Conservation (phyloP, 768 basidiomycete genomes). For the Mycena filopes region DNA sequence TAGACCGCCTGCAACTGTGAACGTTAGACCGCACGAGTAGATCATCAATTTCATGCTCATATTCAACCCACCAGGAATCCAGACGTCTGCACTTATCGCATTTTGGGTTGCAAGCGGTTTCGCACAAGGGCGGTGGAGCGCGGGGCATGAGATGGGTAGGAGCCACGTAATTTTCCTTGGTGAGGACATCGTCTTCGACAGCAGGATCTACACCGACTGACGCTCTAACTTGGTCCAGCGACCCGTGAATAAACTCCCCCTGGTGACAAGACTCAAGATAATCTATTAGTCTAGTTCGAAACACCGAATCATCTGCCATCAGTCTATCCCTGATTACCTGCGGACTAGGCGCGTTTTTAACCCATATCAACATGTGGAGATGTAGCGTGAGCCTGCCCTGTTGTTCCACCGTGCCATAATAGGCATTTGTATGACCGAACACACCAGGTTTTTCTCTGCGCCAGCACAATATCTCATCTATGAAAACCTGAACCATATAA, state of each 20-base stretch:
- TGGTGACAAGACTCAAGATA: slow-evolving; percentile 45
- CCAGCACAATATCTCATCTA: slow-evolving; percentile 39
- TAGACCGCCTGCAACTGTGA: slow-evolving; percentile 31
- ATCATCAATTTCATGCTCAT: slow-evolving; percentile 34
- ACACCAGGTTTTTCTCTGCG: slow-evolving; percentile 30
- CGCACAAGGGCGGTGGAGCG: slow-evolving; percentile 29
- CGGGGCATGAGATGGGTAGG: slow-evolving; percentile 36
- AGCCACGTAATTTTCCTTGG: slow-evolving; percentile 1
- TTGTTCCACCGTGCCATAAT: slow-evolving; percentile 48
- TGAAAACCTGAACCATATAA: slow-evolving; percentile 41
- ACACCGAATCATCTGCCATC: slow-evolving; percentile 34
- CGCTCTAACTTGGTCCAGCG: slow-evolving; percentile 27
- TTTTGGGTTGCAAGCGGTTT: background rate
- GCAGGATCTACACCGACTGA: background rate
- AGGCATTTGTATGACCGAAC: slow-evolving; percentile 42
- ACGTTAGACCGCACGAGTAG: slow-evolving; percentile 33
- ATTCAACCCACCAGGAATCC: slow-evolving; percentile 31
- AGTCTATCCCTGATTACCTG: slow-evolving; percentile 46
- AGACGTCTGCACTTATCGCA: slow-evolving; percentile 20
- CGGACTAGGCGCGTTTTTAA: slow-evolving; percentile 40
- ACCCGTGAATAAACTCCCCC: slow-evolving; percentile 45
- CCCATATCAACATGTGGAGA: slow-evolving; percentile 38
- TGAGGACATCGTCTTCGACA: background rate
- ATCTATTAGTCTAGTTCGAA: slow-evolving; percentile 37
- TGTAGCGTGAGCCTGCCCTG: slow-evolving; percentile 38